Evolutionary conservation across 208 protist genomes (phyloP), one percentile per base, ranked within the genome.

Genomic region (Angomonas deanei): DNA sequence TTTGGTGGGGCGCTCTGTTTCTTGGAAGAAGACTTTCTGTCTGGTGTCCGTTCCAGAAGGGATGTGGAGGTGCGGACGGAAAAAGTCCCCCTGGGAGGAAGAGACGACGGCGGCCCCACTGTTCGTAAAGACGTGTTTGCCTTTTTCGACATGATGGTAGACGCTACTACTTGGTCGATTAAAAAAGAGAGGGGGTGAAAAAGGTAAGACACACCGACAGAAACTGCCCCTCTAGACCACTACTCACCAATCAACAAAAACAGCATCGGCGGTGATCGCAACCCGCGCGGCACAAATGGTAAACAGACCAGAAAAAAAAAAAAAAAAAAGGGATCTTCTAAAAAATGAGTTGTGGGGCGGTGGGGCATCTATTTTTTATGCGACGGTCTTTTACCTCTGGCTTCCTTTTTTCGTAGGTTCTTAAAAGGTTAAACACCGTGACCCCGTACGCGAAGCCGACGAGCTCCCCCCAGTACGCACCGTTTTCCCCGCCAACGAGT

Each of bases 391-490:
- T 59, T 59, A n/a, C n/a, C 30, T 59, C 33, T 39, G 33, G 24
- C 3, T 3, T 27, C 26, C 57, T 21, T 3, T 49, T 62, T n/a
- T n/a, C n/a, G 5, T 33, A 5, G 3, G 28, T 6, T 1, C n/a
- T 32, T 6, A 74, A 15, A 11, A 59, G 27, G 54, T 59, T 31
- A 15, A 47, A 27, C 1, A n/a, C 24, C 54, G 55, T 19, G 33
- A 80, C 10, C 0, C 77, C 80, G n/a, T 59, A 27, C 15, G 70
- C 4, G 23, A 73, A 47, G 15, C 81, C 87, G 0, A 64, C 62
- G n/a, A 85, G 66, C 61, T 80, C 75, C 17, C 87, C 87, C 78
- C 81, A 93, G 68, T 90, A 93, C 74, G 88, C 83, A 10, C 87
- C 83, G 34, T 77, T 61, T 39, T 80, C 74, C 0, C 79, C 81